These are phyloP conservation scores for Chenopodium berlandieri DNA, from an alignment of 148 eudicot species.

Conservation along the genomic window DNA sequence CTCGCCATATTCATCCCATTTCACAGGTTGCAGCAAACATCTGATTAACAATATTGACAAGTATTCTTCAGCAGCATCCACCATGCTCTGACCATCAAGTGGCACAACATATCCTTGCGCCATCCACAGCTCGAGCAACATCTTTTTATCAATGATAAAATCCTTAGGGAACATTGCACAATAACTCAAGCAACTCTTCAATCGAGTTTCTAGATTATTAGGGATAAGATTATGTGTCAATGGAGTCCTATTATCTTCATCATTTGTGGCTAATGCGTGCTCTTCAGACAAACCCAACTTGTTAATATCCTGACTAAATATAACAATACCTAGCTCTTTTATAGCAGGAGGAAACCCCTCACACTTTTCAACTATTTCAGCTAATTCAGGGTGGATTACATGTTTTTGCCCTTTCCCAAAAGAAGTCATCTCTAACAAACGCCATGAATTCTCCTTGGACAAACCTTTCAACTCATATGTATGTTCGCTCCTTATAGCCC, in stretches of 20 bases:
- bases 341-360: not conserved
- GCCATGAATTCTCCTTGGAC: not conserved
- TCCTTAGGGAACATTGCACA: slow-evolving; percentile 1
- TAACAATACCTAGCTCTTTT: not conserved
- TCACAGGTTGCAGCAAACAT: not conserved
- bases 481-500: not conserved
- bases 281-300: not conserved
- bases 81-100: not conserved
- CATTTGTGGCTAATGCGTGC: not conserved
- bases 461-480: not conserved
- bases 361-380: not conserved
- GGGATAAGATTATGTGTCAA: not conserved
- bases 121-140: not conserved
- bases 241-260: not conserved
- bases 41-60: not conserved
- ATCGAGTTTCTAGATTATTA: not conserved
- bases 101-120: slow-evolving; percentile 4
- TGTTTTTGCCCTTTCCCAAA: not conserved
- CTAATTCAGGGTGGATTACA: not conserved
- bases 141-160: not conserved
- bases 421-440: not conserved
- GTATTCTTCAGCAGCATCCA: not conserved
- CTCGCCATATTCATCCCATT: not conserved
- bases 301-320: not conserved
- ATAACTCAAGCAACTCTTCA: not conserved